These are phyloP conservation scores for Auricularia heimuer DNA, from an alignment of 768 basidiomycete species.

Conservation along the genomic window DNA sequence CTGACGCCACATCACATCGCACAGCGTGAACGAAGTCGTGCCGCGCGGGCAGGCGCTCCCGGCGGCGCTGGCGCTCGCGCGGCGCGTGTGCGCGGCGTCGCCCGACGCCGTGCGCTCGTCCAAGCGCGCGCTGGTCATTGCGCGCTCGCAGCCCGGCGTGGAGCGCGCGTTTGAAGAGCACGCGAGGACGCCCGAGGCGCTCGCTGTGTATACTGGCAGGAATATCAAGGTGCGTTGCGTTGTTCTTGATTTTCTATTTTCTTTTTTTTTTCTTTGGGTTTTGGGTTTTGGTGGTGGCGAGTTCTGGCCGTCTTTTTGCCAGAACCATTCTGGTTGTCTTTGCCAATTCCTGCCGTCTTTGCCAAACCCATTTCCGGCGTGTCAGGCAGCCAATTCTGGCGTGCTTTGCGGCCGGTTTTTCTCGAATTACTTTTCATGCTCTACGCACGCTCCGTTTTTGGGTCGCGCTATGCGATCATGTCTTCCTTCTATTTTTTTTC, in stretches of 20 bases:
- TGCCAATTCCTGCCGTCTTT: no score
- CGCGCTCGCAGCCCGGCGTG: slow-evolving; percentile 39
- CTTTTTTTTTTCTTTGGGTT: not conserved
- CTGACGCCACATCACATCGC: not conserved
- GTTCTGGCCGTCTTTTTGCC: not conserved
- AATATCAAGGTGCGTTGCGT: slow-evolving; percentile 54
- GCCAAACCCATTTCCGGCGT: no score
- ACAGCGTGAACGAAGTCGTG: slow-evolving; percentile 65
- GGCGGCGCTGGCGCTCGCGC: slow-evolving; percentile 53
- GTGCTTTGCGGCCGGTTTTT: no score
- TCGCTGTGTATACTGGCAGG: slow-evolving; percentile 43
- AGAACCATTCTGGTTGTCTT: no score
- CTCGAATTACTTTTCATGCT: no score
- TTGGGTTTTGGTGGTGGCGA: not conserved
- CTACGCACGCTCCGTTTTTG: no score
- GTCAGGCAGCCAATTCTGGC: no score
- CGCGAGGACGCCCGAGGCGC: slow-evolving; percentile 36
- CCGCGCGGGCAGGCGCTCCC: slow-evolving; percentile 43
- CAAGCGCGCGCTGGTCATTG: slow-evolving; percentile 55
- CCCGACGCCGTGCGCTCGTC: slow-evolving; percentile 74
- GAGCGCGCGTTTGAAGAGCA: slow-evolving; percentile 42
- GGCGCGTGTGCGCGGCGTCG: slow-evolving; percentile 50
- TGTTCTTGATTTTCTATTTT: not conserved
- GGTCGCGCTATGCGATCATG: no score
- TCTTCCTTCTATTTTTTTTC: no score